Conservation (phyloP, 257 asterid species). For the Capsicum baccatum region DNA sequence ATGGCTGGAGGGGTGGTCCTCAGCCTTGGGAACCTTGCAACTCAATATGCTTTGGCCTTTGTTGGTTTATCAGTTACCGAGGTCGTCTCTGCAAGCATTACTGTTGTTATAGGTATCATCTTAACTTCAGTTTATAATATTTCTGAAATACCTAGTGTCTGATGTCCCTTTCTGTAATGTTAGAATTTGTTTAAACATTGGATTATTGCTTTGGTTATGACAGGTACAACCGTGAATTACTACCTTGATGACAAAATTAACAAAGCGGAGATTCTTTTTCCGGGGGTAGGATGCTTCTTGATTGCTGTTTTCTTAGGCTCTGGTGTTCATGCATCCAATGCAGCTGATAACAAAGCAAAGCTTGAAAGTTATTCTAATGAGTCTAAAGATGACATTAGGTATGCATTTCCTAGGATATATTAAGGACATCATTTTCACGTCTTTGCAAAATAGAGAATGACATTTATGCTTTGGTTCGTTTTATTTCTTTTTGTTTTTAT, state of each 20-base stretch:
- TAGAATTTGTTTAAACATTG: constrained; percentile 20
- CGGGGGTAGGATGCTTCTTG: constrained; percentile 91
- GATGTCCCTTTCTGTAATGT: not conserved
- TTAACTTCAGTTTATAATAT: not conserved
- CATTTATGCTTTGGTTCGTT: not conserved
- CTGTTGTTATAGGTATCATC: constrained; percentile 83
- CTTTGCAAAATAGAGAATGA: not conserved
- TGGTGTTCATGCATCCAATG: constrained; percentile 82
- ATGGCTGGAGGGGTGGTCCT: constrained; percentile 90
- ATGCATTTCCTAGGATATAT: constrained; percentile 15
- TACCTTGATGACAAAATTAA: constrained; percentile 87
- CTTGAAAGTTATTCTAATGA: constrained; percentile 49
- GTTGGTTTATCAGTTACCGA: constrained; percentile 95
- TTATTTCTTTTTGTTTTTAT: not conserved
- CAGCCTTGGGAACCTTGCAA: constrained; percentile 85
- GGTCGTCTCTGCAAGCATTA: constrained; percentile 80
- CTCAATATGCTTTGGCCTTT: constrained; percentile 96
- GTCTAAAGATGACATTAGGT: constrained; percentile 48
- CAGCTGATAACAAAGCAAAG: constrained; percentile 74
- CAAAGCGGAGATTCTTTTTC: constrained; percentile 89
- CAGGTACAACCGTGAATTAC: constrained; percentile 92
- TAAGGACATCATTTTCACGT: not conserved
- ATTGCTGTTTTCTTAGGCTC: constrained; percentile 91
- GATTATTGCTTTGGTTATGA: not conserved
- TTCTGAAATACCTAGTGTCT: not conserved